Evolutionary conservation across 768 basidiomycete genomes (phyloP).

Genomic region (Boletus speciosus): DNA sequence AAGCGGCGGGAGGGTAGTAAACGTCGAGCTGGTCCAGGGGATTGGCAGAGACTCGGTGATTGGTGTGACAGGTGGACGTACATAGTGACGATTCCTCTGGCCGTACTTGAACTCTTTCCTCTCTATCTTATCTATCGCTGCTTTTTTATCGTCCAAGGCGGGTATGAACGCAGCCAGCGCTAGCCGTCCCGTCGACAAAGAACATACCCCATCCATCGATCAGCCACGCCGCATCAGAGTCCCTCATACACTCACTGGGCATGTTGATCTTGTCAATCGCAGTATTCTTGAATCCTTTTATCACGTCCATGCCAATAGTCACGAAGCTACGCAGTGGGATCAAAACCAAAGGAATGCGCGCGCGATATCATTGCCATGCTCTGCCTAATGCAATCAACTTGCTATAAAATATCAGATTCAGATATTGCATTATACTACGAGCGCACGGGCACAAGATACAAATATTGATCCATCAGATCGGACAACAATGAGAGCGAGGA

Average conservation of each 20-base stretch:
- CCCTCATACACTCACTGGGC: conserved; percentile 30
- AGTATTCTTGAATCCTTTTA: conserved; percentile 31
- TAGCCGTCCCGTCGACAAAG: conserved; percentile 19
- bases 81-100: conserved; percentile 38
- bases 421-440: neutral
- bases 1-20: conserved; percentile 49
- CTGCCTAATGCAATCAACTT: no score
- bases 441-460: neutral
- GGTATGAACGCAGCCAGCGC: conserved; percentile 49
- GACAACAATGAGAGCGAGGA: neutral
- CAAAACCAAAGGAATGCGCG: neutral
- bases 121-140: conserved; percentile 45
- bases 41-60: neutral
- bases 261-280: conserved; percentile 31
- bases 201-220: conserved; percentile 1
- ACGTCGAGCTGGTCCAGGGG: conserved; percentile 51
- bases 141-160: conserved; percentile 45
- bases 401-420: neutral
- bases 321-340: neutral
- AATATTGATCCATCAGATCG: neutral
- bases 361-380: no score
- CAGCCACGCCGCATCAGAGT: neutral
- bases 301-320: conserved; percentile 32
- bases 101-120: conserved; percentile 59
- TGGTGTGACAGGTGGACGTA: neutral